These are phyloP conservation scores for Backusella westeae DNA, from an alignment of 192 early-diverging fungal species.

Conservation along the genomic window DNA sequence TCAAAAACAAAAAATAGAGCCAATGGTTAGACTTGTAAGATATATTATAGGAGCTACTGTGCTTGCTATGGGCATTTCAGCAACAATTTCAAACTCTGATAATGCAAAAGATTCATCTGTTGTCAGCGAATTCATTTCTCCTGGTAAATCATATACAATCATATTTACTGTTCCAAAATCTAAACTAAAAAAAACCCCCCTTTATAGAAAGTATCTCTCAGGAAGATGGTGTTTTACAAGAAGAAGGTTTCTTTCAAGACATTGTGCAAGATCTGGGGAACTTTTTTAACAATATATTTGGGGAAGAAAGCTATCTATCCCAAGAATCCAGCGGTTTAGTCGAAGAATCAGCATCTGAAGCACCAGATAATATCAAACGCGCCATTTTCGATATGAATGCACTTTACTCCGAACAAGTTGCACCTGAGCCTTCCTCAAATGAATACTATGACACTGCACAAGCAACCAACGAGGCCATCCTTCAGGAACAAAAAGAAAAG, in stretches of 20 bases:
- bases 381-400: constrained; percentile 1
- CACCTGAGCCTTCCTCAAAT: not conserved
- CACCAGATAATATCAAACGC: not conserved
- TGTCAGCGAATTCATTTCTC: not conserved
- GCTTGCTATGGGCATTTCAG: not conserved
- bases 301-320: not conserved
- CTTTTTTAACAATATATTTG: not conserved
- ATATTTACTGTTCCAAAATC: not conserved
- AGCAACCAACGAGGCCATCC: not conserved
- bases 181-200: not conserved
- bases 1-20: not conserved
- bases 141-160: not conserved
- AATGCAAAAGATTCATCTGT: not conserved
- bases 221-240: not conserved
- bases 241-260: not conserved
- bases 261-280: not conserved
- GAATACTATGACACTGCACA: not conserved
- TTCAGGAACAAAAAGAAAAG: not conserved
- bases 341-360: not conserved
- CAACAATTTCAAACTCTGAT: not conserved
- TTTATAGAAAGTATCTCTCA: not conserved
- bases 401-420: not conserved
- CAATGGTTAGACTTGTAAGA: not conserved
- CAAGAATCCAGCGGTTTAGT: not conserved
- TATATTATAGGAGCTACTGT: not conserved